Percentiles rank a stretch among this genome's conserved stretches.
phyloP scores from a whole-genome alignment of 2,329 filamentous ascomycete species.

The Fusarium newnesense region DNA sequence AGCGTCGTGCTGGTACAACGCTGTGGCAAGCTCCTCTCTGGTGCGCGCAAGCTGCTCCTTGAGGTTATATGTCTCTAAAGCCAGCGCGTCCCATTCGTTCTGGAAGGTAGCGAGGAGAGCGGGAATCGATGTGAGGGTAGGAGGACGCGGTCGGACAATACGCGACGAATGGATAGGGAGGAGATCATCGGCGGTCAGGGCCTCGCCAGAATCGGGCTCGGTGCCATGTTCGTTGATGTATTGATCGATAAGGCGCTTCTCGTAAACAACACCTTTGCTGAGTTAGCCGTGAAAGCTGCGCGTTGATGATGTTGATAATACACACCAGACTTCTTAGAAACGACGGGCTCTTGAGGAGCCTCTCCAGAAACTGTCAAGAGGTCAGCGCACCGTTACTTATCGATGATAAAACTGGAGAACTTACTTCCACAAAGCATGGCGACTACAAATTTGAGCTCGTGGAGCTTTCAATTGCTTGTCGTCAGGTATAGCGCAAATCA shows the following conservation, averaged over 20 bases:
- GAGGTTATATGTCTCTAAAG: constrained; percentile 90
- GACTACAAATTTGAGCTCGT: constrained; percentile 44
- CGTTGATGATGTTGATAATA: constrained; percentile 37
- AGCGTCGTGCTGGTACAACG: constrained; percentile 96
- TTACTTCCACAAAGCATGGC: constrained; percentile 62
- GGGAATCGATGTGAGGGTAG: constrained; percentile 94
- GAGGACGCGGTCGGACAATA: constrained; percentile 88
- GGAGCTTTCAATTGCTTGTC: constrained; percentile 46
- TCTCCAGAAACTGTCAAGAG: constrained; percentile 84
- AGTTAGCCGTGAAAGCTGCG: constrained; percentile 28
- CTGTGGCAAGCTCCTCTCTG: constrained; percentile 90
- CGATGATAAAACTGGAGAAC: constrained; percentile 18
- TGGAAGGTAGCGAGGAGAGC: constrained; percentile 94
- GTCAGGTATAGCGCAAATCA: constrained; percentile 39
- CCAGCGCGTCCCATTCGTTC: constrained; percentile 96
- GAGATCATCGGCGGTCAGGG: constrained; percentile 84
- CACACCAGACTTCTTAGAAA: constrained; percentile 92
- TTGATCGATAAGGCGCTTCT: constrained; percentile 93
- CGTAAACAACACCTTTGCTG: constrained; percentile 81
- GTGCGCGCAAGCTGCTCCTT: constrained; percentile 91
- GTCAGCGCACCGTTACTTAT: constrained; percentile 27
- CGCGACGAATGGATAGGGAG: constrained; percentile 86
- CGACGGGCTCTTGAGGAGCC: constrained; percentile 92
- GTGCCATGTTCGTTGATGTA: constrained; percentile 94
- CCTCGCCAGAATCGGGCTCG: constrained; percentile 89